Conservation (phyloP, 169 alveolate species). For the Blepharisma undulans region DNA sequence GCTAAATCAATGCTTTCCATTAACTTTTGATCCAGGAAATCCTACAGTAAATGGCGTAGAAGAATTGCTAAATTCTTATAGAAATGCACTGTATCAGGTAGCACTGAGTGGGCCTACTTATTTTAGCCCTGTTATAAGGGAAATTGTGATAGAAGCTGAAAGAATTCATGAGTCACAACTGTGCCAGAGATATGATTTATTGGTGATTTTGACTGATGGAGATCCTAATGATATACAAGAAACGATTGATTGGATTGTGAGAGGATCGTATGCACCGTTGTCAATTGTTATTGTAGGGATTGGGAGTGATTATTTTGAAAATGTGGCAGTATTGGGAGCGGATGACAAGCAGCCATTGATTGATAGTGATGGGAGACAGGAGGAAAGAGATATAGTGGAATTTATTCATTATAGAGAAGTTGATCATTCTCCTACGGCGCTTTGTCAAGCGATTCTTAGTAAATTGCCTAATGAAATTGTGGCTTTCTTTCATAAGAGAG, state of each 20-base stretch:
- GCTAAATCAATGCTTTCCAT: slow-evolving; percentile 63
- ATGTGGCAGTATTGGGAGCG: slow-evolving; percentile 79
- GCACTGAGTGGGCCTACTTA: slow-evolving; percentile 80
- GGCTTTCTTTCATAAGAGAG: slow-evolving; percentile 50
- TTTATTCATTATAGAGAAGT: slow-evolving; percentile 65
- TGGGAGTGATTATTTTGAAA: slow-evolving; percentile 77
- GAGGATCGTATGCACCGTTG: slow-evolving; percentile 71
- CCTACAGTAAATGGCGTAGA: slow-evolving; percentile 67
- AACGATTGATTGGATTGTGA: slow-evolving; percentile 64
- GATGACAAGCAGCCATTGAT: slow-evolving; percentile 56
- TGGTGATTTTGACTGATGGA: slow-evolving; percentile 87
- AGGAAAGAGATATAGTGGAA: slow-evolving; percentile 67
- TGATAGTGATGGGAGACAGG: slow-evolving; percentile 12
- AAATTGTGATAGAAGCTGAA: slow-evolving; percentile 40
- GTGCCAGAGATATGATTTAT: slow-evolving; percentile 52
- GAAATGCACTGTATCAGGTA: slow-evolving; percentile 46
- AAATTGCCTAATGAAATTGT: slow-evolving; percentile 69
- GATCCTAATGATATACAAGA: slow-evolving; percentile 77
- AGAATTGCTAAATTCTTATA: slow-evolving; percentile 62
- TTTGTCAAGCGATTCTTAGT: slow-evolving; percentile 60
- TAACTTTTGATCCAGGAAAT: slow-evolving; percentile 55
- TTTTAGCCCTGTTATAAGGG: slow-evolving; percentile 66
- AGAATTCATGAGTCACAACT: slow-evolving; percentile 41
- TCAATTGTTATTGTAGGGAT: slow-evolving; percentile 86
- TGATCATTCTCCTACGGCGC: slow-evolving; percentile 51